Conservation (phyloP, 129 eudicot genomes). For the Lactuca sativa region DNA sequence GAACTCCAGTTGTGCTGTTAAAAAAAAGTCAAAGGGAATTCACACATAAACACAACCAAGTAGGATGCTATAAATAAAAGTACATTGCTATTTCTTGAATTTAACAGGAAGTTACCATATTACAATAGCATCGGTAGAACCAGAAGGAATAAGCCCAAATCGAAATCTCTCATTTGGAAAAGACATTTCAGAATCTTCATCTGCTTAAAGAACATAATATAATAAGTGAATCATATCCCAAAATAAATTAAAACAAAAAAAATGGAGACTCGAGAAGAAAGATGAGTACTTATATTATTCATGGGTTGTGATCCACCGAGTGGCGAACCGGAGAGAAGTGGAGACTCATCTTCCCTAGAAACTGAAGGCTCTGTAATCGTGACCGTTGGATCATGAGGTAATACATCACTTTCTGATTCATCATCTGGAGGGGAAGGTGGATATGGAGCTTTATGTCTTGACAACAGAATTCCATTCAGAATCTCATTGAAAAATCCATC, state of each 20-base stretch:
- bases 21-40: constrained; percentile 15
- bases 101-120: constrained; percentile 63
- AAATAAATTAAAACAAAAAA: background rate
- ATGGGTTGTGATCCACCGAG: constrained; percentile 37
- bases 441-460: constrained; percentile 82
- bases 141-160: constrained; percentile 93
- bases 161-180: constrained; percentile 77
- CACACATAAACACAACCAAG: constrained; percentile 10
- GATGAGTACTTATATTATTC: constrained; percentile 51
- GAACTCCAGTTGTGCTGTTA: constrained; percentile 82
- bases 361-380: constrained; percentile 38
- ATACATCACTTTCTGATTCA: constrained; percentile 32
- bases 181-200: constrained; percentile 53
- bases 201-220: constrained; percentile 37
- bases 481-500: constrained; percentile 95
- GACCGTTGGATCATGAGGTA: constrained; percentile 40
- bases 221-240: constrained; percentile 17
- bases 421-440: constrained; percentile 77
- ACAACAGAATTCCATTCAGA: constrained; percentile 79
- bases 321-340: constrained; percentile 53
- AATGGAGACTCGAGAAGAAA: constrained; percentile 8
- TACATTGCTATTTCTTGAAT: background rate
- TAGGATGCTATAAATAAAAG: background rate
- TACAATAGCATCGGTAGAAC: constrained; percentile 96
- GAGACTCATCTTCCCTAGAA: constrained; percentile 56